Conservation (phyloP, 345 rosid genomes). For the Melastoma malabathricum region DNA sequence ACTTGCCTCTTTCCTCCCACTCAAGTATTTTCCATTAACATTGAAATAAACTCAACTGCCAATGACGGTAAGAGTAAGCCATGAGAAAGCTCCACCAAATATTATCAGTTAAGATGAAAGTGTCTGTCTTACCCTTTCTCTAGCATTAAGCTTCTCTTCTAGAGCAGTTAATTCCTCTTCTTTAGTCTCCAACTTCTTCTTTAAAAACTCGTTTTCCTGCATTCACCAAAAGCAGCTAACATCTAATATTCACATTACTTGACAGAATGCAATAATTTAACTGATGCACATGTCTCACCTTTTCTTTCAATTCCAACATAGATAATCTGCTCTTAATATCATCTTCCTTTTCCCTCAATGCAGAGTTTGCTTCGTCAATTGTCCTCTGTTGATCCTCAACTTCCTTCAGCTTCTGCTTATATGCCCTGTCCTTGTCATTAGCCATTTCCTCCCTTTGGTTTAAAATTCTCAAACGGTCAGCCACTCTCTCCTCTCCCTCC, state of each 20-base stretch:
- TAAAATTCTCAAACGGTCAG: slow-evolving; percentile 42
- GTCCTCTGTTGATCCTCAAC: slow-evolving; percentile 66
- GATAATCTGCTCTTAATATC: slow-evolving; percentile 49
- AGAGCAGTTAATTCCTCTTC: slow-evolving; percentile 43
- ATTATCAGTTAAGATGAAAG: background rate
- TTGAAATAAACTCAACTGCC: too few relatives aligned
- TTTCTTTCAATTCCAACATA: slow-evolving; percentile 42
- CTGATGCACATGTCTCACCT: slow-evolving; percentile 25
- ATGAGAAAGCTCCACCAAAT: background rate
- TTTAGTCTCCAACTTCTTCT: slow-evolving; percentile 49
- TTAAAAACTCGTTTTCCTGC: slow-evolving; percentile 49
- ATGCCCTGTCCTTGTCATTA: slow-evolving; percentile 54
- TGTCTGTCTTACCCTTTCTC: slow-evolving; percentile 55
- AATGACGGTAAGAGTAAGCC: too few relatives aligned
- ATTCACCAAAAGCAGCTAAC: slow-evolving; percentile 10
- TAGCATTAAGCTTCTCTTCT: slow-evolving; percentile 66
- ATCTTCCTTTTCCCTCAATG: slow-evolving; percentile 57
- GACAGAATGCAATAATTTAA: background rate
- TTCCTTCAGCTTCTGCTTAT: slow-evolving; percentile 65
- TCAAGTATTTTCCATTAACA: too few relatives aligned
- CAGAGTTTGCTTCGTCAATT: slow-evolving; percentile 47
- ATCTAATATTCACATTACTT: background rate
- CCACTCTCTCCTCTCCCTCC: slow-evolving; percentile 84
- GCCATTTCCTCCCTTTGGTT: slow-evolving; percentile 92
- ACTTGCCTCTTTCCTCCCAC: too few relatives aligned